These are phyloP conservation scores for Myxozyma geophila DNA, from an alignment of 805 yeast species.

Conservation along the genomic window DNA sequence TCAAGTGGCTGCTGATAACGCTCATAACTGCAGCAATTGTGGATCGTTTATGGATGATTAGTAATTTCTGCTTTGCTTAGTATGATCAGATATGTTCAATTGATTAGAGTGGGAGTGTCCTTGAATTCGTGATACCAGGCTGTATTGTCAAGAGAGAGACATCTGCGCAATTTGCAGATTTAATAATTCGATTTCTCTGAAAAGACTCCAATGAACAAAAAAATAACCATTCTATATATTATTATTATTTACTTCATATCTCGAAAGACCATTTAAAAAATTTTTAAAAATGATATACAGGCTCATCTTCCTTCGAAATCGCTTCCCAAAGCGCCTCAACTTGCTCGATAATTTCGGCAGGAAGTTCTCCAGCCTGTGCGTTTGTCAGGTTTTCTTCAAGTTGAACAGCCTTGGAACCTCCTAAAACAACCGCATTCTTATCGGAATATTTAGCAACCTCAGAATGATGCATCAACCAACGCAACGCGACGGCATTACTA, in stretches of 20 bases:
- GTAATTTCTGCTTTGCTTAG: too few relatives aligned
- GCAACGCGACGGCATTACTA: slow-evolving; percentile 19
- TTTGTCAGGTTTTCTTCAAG: slow-evolving; percentile 35
- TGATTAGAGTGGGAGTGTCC: too few relatives aligned
- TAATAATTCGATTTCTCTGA: too few relatives aligned
- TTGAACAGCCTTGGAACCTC: slow-evolving; percentile 36
- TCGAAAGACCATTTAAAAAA: background rate
- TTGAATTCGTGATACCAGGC: too few relatives aligned
- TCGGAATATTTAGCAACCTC: slow-evolving; percentile 36
- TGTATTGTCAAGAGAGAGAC: too few relatives aligned
- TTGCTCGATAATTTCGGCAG: slow-evolving; percentile 32
- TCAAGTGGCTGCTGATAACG: too few relatives aligned
- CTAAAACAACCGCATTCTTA: slow-evolving; percentile 37
- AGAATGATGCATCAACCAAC: slow-evolving; percentile 40
- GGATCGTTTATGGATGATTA: too few relatives aligned
- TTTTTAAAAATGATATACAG: background rate
- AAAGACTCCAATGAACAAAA: too few relatives aligned
- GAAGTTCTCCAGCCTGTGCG: slow-evolving; percentile 37
- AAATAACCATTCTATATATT: too few relatives aligned
- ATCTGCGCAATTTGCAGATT: too few relatives aligned
- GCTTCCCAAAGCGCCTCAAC: slow-evolving; percentile 26
- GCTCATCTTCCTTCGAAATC: background rate
- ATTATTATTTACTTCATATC: background rate
- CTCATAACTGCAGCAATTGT: too few relatives aligned
- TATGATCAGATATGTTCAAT: too few relatives aligned